Evolutionary conservation across 2,329 filamentous ascomycete genomes (phyloP).

Genomic region (Akanthomyces lecanii): DNA sequence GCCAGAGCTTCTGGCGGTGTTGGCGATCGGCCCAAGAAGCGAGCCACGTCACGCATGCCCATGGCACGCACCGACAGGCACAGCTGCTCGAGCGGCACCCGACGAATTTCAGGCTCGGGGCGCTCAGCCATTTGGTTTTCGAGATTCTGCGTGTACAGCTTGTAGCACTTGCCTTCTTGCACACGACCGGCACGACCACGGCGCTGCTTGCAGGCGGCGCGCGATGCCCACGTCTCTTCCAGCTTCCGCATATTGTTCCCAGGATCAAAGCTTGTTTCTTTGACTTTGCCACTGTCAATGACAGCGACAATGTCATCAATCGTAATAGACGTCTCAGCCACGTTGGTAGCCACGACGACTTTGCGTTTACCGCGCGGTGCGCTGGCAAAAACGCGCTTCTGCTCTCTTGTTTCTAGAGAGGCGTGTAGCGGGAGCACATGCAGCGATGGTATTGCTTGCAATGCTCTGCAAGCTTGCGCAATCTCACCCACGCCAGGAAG

Average conservation of each 20-base stretch:
- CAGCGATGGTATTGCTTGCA: conserved; percentile 58
- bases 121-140: conserved; percentile 83
- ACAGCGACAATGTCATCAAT: conserved; percentile 97
- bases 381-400: conserved; percentile 76
- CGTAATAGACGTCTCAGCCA: conserved; percentile 96
- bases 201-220: conserved; percentile 89
- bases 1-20: conserved; percentile 84
- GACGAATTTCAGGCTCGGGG: conserved; percentile 87
- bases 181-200: conserved; percentile 92
- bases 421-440: conserved; percentile 88
- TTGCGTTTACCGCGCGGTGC: conserved; percentile 80
- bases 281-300: conserved; percentile 91
- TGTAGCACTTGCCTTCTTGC: conserved; percentile 86
- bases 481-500: conserved; percentile 91
- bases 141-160: conserved; percentile 83
- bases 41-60: conserved; percentile 77
- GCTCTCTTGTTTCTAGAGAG: conserved; percentile 82
- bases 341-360: conserved; percentile 91
- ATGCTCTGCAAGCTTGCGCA: conserved; percentile 66
- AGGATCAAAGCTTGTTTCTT: conserved; percentile 92
- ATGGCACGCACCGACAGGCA: conserved; percentile 94
- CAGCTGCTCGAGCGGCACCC: conserved; percentile 89
- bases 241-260: conserved; percentile 91
- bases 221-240: conserved; percentile 91
- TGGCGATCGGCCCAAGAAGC: conserved; percentile 79